These are phyloP conservation scores for Boletus rubropictus DNA, from an alignment of 768 basidiomycete genomes.

Conservation along the genomic window DNA sequence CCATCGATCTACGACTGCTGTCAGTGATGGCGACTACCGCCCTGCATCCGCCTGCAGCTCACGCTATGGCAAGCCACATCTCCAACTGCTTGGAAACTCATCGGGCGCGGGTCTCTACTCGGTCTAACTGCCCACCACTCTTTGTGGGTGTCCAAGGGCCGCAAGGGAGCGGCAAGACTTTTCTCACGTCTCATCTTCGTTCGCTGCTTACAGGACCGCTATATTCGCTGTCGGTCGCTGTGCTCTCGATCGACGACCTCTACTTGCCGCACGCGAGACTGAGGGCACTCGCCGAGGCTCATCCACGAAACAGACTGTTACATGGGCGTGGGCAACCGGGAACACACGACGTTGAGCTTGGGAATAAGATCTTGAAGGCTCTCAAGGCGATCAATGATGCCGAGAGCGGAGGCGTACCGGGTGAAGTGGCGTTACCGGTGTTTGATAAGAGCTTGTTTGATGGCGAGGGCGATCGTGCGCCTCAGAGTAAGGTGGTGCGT, in stretches of 20 bases:
- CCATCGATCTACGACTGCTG: not conserved
- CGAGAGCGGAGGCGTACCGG: not conserved
- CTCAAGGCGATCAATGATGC: conserved; percentile 41
- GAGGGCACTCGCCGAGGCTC: conserved; percentile 41
- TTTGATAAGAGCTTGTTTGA: conserved; percentile 83
- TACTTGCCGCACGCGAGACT: conserved; percentile 72
- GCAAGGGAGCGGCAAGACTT: conserved; percentile 92
- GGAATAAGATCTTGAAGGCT: conserved; percentile 43
- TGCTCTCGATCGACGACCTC: conserved; percentile 79
- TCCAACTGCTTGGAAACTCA: conserved; percentile 31
- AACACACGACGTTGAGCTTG: conserved; percentile 79
- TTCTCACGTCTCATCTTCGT: conserved; percentile 57
- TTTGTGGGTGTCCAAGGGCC: conserved; percentile 90
- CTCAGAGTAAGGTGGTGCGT: conserved; percentile 37
- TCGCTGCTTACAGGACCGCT: conserved; percentile 38
- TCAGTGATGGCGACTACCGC: conserved; percentile 13
- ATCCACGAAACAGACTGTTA: conserved; percentile 59
- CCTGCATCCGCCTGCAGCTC: conserved; percentile 31
- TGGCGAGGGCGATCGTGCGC: conserved; percentile 80
- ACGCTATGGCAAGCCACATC: conserved; percentile 36
- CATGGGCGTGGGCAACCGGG: conserved; percentile 88
- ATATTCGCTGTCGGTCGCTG: conserved; percentile 48
- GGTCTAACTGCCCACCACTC: conserved; percentile 43
- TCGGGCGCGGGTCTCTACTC: conserved; percentile 17
- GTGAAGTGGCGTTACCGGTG: conserved; percentile 53